Evolutionary conservation across 129 eudicot genomes (phyloP).

Genomic region (Lactuca sativa): DNA sequence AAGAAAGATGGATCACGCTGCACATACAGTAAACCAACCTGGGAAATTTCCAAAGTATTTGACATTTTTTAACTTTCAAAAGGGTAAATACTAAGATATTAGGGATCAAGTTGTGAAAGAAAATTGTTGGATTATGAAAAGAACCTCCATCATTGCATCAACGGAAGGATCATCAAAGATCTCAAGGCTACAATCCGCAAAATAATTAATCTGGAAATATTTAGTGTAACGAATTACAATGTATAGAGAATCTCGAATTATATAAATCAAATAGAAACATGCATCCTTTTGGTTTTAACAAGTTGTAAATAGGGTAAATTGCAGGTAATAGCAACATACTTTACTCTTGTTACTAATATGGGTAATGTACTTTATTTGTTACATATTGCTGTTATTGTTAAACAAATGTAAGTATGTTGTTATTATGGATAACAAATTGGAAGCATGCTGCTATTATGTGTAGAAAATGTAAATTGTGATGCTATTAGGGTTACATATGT

Average conservation of each 20-base stretch:
- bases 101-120: no score
- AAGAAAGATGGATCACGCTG: conserved; percentile 87
- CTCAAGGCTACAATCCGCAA: conserved; percentile 87
- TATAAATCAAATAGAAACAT: neutral
- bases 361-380: no score
- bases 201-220: conserved; percentile 73
- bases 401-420: no score
- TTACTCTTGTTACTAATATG: no score
- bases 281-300: neutral
- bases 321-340: no score
- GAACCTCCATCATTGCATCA: conserved; percentile 77
- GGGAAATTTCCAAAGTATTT: conserved; percentile 2
- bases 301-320: no score
- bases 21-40: conserved; percentile 93
- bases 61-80: neutral
- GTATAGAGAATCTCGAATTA: conserved; percentile 17
- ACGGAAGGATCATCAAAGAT: conserved; percentile 93
- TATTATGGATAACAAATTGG: no score
- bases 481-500: no score
- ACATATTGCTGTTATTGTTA: no score
- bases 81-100: no score
- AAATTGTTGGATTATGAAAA: neutral
- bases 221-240: conserved; percentile 9
- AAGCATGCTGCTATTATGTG: no score
- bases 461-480: no score